A percentile compares a stretch with the other conserved stretches of the same genome.
phyloP scores from a whole-genome alignment of 768 basidiomycete species.

The Panaeolus papilionaceus region DNA sequence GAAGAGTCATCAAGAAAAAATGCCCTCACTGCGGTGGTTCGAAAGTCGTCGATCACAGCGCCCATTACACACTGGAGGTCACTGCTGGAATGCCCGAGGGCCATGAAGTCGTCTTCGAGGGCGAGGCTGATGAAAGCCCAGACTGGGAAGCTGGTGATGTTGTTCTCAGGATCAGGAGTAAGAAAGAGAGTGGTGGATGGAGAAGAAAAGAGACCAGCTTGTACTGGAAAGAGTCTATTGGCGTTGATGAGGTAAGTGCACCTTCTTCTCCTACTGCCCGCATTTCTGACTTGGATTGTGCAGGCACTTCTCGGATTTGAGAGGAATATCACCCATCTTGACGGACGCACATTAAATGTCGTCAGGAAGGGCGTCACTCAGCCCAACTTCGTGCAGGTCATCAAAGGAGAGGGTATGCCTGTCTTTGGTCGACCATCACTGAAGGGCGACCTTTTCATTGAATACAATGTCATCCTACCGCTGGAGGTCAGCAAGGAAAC shows the following conservation, averaged over 20 bases:
- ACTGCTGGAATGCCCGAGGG: constrained; percentile 91
- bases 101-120: constrained; percentile 91
- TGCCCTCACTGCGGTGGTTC: constrained; percentile 86
- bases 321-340: constrained; percentile 89
- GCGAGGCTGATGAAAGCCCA: constrained; percentile 95
- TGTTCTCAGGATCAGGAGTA: constrained; percentile 81
- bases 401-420: constrained; percentile 93
- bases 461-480: constrained; percentile 93
- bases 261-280: neutral
- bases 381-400: constrained; percentile 87
- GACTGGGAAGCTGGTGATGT: constrained; percentile 98
- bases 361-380: constrained; percentile 86
- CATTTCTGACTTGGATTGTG: constrained; percentile 14
- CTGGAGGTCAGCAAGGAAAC: constrained; percentile 68
- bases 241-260: constrained; percentile 80
- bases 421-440: constrained; percentile 54
- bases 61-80: constrained; percentile 86
- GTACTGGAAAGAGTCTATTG: constrained; percentile 92
- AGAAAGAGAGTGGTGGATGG: constrained; percentile 81
- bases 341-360: constrained; percentile 80
- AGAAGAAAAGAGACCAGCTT: constrained; percentile 88
- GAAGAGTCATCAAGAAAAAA: constrained; percentile 73
- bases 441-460: constrained; percentile 89
- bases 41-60: constrained; percentile 83
- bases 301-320: constrained; percentile 98